Evolutionary conservation across 495 filamentous ascomycete genomes (phyloP).

Genomic region (Aspergillus asperescens): DNA sequence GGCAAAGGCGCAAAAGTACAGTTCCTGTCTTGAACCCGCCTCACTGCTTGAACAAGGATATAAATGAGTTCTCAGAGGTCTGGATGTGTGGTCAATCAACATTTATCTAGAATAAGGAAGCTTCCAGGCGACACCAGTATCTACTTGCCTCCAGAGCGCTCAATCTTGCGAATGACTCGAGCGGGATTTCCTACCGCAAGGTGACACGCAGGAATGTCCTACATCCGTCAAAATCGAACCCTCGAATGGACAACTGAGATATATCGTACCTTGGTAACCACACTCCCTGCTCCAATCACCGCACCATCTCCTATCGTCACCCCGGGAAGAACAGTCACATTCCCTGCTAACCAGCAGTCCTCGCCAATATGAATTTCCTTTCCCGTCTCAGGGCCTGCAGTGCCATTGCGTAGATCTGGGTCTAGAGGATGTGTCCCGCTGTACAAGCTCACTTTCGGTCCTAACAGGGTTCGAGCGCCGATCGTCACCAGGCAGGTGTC

Average conservation of each 20-base stretch:
- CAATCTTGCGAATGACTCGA: constrained; percentile 52
- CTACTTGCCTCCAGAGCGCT: constrained; percentile 29
- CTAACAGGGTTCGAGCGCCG: constrained; percentile 73
- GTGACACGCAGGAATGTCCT: constrained; percentile 60
- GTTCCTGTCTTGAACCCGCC: no score
- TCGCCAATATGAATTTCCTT: constrained; percentile 73
- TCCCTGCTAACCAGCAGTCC: constrained; percentile 86
- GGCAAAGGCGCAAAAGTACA: no score
- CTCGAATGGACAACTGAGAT: not conserved
- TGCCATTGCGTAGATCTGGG: constrained; percentile 66
- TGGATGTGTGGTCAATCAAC: not conserved
- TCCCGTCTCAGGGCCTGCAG: constrained; percentile 67
- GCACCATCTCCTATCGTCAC: constrained; percentile 75
- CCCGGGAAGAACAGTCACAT: constrained; percentile 67
- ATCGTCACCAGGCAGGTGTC: constrained; percentile 76
- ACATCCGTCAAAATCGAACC: not conserved
- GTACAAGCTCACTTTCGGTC: constrained; percentile 69
- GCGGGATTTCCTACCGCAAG: constrained; percentile 66
- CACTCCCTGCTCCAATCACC: constrained; percentile 78
- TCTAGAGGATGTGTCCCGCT: constrained; percentile 72
- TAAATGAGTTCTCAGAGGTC: not conserved
- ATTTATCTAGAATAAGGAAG: not conserved
- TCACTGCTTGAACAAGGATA: not conserved
- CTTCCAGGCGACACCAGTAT: not conserved
- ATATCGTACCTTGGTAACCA: constrained; percentile 74